Percentiles rank a stretch among this genome's conserved stretches.
These are phyloP conservation scores for Pichia terricola DNA, from an alignment of 1,139 yeast genomes.

Conservation along the genomic window DNA sequence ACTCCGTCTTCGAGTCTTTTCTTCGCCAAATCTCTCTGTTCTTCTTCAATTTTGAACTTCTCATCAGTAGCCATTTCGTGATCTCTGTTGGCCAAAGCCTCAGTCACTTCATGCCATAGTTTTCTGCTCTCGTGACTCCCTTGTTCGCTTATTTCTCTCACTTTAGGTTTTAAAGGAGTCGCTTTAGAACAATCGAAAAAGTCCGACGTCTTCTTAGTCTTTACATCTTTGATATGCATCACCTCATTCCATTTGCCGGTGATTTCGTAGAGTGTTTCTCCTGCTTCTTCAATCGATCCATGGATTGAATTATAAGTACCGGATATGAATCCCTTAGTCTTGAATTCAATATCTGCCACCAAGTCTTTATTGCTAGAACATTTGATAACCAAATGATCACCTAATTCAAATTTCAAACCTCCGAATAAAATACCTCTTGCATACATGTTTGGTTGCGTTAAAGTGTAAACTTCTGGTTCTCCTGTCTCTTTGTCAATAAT, in stretches of 20 bases:
- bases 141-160: constrained; percentile 72
- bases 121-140: constrained; percentile 71
- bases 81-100: constrained; percentile 66
- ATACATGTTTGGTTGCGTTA: constrained; percentile 91
- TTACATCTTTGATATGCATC: constrained; percentile 54
- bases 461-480: constrained; percentile 52
- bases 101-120: constrained; percentile 74
- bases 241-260: constrained; percentile 92
- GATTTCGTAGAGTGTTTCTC: constrained; percentile 53
- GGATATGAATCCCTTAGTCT: constrained; percentile 86
- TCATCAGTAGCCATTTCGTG: constrained; percentile 82
- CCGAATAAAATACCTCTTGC: constrained; percentile 94
- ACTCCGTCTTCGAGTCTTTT: constrained; percentile 69
- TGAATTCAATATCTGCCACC: constrained; percentile 82
- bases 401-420: constrained; percentile 77
- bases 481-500: constrained; percentile 35
- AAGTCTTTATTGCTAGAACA: constrained; percentile 46
- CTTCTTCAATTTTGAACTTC: constrained; percentile 75
- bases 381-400: constrained; percentile 75
- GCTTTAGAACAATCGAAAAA: constrained; percentile 59
- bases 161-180: constrained; percentile 48
- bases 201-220: constrained; percentile 25
- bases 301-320: constrained; percentile 88
- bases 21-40: constrained; percentile 67
- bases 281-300: constrained; percentile 54